These are phyloP conservation scores for Cylindrotheca closterium DNA, from an alignment of 108 stramenopile genomes.

Conservation along the genomic window DNA sequence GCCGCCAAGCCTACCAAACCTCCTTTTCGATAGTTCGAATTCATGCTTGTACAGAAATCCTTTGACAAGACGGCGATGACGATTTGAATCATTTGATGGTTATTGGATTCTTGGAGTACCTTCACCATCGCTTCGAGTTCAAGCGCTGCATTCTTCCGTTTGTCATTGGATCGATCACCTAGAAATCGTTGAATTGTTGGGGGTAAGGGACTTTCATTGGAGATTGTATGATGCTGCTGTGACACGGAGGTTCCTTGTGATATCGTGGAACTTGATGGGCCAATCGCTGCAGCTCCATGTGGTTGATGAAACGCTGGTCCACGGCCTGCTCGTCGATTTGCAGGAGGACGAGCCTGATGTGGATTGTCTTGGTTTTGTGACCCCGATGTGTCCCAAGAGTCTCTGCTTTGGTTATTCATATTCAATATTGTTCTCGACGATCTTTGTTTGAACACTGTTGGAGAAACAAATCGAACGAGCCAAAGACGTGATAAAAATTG, in stretches of 20 bases:
- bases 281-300: slow-evolving; percentile 19
- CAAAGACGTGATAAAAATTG: no score
- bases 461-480: no score
- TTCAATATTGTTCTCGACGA: no score
- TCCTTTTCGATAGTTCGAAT: slow-evolving; percentile 97
- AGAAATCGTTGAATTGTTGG: slow-evolving; percentile 83
- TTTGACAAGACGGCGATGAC: slow-evolving; percentile 89
- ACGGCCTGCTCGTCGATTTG: neutral
- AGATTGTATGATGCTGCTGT: slow-evolving; percentile 15
- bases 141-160: slow-evolving; percentile 97
- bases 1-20: slow-evolving; percentile 97
- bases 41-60: slow-evolving; percentile 96
- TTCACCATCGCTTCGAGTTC: slow-evolving; percentile 96
- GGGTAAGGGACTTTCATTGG: slow-evolving; percentile 77
- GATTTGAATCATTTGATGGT: slow-evolving; percentile 67
- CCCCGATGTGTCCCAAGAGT: no score
- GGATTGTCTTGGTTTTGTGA: neutral
- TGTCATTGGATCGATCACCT: slow-evolving; percentile 98
- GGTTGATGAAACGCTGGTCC: slow-evolving; percentile 13
- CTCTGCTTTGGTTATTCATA: no score
- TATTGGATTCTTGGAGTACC: slow-evolving; percentile 79
- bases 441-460: no score
- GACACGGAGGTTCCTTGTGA: slow-evolving; percentile 22
- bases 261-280: slow-evolving; percentile 12
- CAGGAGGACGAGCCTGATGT: neutral